Base-by-base conservation (phyloP, 768 basidiomycete genomes). In the Guyanaporus albipodus region DNA sequence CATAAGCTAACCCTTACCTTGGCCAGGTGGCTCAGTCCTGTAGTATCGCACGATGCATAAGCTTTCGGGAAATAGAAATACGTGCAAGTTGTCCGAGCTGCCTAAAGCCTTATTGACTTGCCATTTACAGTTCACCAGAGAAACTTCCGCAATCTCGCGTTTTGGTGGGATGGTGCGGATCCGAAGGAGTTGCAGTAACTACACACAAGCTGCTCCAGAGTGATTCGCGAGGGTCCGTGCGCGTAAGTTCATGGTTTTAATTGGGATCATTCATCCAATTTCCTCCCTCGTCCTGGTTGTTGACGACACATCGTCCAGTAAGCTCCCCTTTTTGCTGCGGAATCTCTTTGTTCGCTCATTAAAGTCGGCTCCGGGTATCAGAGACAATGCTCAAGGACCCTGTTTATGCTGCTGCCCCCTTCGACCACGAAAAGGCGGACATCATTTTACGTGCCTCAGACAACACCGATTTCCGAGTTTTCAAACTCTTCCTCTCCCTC, bases 401-500 rank as follows among this genome's bases (percentile, higher is more conserved):
- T 4, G 2, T 14, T 9, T 44, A 41, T 8, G 56, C 61, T 1
- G 14, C 48, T 66, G 31, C 15, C 6, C 31, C 31, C 8, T 32
- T 32, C 31, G 31, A 32, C n/a, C 31, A 32, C 12, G 31, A 6
- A n/a, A 32, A 32, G 31, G 31, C 31, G 12, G 31, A 32, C 7
- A 32, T 32, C n/a, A 32, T 32, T n/a, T 32, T 32, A 8, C 31
- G 31, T n/a, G 14, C 31, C 14, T 32, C 31, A 7, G 31, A 32
- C n/a, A 32, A 32, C 31, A n/a, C n/a, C n/a, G 15, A 32, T 32
- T 32, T 32, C 12, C 31, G 31, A 12, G n/a, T 32, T n/a, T 32
- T 32, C 8, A 32, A 32, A 12, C 31, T 17, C 31, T 32, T 32
- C 31, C 31, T 32, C 31, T 32, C 31, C 12, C 31, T 32, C 31